Conservation (phyloP, 75 land plant species). For the Cupressus sempervirens region DNA sequence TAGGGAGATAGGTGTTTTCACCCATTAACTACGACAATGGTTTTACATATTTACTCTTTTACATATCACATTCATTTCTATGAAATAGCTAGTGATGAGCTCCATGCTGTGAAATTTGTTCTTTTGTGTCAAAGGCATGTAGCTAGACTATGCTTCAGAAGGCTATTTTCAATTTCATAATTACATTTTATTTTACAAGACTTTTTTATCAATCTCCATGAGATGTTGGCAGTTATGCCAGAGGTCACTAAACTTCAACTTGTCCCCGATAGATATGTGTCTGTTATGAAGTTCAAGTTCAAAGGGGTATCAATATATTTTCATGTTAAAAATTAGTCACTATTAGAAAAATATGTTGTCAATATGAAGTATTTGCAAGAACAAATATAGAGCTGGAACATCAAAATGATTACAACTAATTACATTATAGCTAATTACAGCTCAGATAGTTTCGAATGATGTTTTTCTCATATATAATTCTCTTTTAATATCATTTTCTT, state of each 20-base stretch:
- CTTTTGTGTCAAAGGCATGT: neutral
- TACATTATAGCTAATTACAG: too few species aligned
- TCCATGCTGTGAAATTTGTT: neutral
- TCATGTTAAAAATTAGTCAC: too few species aligned
- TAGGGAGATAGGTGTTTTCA: conserved; percentile 15
- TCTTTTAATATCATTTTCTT: too few species aligned
- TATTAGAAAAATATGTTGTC: too few species aligned
- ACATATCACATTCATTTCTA: neutral
- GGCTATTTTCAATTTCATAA: neutral
- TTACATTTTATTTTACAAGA: conserved; percentile 17
- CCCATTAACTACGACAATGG: neutral
- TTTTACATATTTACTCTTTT: neutral
- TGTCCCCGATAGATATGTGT: conserved; percentile 51
- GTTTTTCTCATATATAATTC: too few species aligned
- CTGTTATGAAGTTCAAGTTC: conserved; percentile 50
- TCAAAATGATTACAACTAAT: too few species aligned
- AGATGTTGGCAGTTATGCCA: conserved; percentile 23
- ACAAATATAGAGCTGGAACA: too few species aligned
- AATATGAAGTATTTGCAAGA: too few species aligned
- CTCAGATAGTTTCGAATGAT: too few species aligned
- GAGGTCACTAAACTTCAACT: conserved; percentile 51
- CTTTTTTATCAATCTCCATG: conserved; percentile 34
- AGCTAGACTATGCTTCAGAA: neutral
- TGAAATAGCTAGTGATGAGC: neutral
- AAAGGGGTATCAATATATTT: conserved; percentile 45